Evolutionary conservation across 176 grass and related monocot species (phyloP), one percentile per base, ranked within the genome.

Genomic region (Avena insularis): DNA sequence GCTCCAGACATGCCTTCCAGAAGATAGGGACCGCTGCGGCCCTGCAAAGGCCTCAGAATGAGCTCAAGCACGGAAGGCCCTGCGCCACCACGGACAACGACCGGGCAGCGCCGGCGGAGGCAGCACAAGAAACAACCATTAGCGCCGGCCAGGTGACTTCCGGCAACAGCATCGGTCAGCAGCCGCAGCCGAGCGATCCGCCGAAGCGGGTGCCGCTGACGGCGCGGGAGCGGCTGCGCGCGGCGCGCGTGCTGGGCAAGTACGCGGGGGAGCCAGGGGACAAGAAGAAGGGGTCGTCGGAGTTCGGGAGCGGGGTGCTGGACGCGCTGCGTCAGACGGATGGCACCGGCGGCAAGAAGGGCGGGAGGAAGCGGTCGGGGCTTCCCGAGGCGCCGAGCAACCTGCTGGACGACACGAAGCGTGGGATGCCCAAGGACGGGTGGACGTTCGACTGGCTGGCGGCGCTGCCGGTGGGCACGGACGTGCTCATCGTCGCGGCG

Each of bases 371-470:
- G 67, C 90, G 83, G 55, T 78, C 92, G 48, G 80, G 94, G 66
- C 83, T 99, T 8, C 97, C 92, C 0, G 92, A 96, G 72, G 92
- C 97, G 67, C 94, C 92, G 16, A 85, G 90, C 27, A 94, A 96
- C 81, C 31, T 99, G 84, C 91, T 99, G 38, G 97, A 99, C 80
- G 92, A 99, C 75, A 94, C 89, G 79, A 99, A 94, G 89, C 89
- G 94, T 23, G 97, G 94, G 51, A 53, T 99, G 80, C 85, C 97
- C 33, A 88, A 92, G 85, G 84, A 76, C 0, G 87, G 87, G 71
- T 98, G 88, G 94, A 98, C 92, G 10, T 92, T 98, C 85, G 92
- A 96, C 50, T 77, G 74, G 74, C 27, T 77, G 49, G 49, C 74
- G 84, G 72, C 72, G 46, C 79, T 94, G 60, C 93, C 92, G 8